phyloP scores from a whole-genome alignment of 495 filamentous ascomycete species.

The Podospora australis region DNA sequence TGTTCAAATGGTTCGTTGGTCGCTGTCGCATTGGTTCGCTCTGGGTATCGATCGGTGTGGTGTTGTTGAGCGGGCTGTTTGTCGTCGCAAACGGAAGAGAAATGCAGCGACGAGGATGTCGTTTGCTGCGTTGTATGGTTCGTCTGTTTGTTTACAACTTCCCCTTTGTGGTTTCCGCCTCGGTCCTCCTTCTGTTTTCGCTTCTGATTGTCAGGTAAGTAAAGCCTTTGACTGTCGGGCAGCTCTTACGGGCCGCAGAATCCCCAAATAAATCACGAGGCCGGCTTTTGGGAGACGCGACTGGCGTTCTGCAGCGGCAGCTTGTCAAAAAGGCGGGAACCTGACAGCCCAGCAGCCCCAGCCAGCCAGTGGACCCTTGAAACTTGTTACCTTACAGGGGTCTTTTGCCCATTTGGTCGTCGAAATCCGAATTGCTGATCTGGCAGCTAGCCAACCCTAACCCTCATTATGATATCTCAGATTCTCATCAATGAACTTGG shows the following conservation, averaged over 20 bases:
- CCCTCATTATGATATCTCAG: too few relatives aligned
- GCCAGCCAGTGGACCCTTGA: constrained; percentile 1
- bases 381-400: too few relatives aligned
- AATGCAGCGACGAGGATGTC: too few relatives aligned
- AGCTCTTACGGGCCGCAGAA: constrained; percentile 11
- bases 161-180: too few relatives aligned
- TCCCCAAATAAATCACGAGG: constrained; percentile 9
- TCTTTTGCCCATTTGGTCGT: not conserved
- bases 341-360: constrained; percentile 1
- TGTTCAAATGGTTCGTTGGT: not conserved
- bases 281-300: constrained; percentile 7
- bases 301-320: constrained; percentile 1
- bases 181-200: not conserved
- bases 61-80: not conserved
- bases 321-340: not conserved
- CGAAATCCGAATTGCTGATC: not conserved
- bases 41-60: too few relatives aligned
- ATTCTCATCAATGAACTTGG: too few relatives aligned
- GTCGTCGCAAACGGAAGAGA: not conserved
- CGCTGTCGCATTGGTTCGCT: constrained; percentile 13
- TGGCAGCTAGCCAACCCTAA: not conserved
- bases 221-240: not conserved
- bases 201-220: too few relatives aligned
- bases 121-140: too few relatives aligned
- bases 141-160: too few relatives aligned